Evolutionary conservation across 345 rosid genomes (phyloP).

Genomic region (Combretum micranthum): DNA sequence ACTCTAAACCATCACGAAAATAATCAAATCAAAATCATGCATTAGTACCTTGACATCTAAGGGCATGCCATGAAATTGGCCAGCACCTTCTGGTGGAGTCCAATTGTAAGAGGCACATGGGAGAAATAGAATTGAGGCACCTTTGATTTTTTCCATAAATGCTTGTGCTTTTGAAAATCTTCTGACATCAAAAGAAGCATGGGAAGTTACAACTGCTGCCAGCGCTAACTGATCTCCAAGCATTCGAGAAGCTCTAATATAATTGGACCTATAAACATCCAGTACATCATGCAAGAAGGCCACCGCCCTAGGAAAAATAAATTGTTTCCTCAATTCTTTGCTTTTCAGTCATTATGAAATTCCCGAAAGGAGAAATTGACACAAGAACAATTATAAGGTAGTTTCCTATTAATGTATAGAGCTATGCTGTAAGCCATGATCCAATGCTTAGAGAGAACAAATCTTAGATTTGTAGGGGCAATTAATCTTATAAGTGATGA

Average conservation of each 20-base stretch:
- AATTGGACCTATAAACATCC: slow-evolving; percentile 58
- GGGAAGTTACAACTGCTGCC: slow-evolving; percentile 59
- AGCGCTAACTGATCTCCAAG: slow-evolving; percentile 95
- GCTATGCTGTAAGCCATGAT: no score
- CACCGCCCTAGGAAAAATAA: slow-evolving; percentile 54
- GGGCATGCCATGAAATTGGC: slow-evolving; percentile 98
- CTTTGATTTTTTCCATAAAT: slow-evolving; percentile 46
- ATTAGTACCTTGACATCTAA: slow-evolving; percentile 76
- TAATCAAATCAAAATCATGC: background rate
- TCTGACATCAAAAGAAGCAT: slow-evolving; percentile 50
- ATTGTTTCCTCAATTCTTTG: no score
- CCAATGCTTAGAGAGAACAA: no score
- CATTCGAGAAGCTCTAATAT: slow-evolving; percentile 80
- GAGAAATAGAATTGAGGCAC: slow-evolving; percentile 64
- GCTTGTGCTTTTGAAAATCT: slow-evolving; percentile 58
- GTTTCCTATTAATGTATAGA: no score
- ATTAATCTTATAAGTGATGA: no score
- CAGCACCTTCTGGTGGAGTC: slow-evolving; percentile 99
- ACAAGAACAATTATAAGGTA: no score
- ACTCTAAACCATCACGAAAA: background rate
- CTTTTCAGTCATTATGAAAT: no score
- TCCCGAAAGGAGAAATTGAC: no score
- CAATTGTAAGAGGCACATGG: slow-evolving; percentile 83
- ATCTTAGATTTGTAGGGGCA: no score
- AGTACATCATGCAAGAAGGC: slow-evolving; percentile 54